Evolutionary conservation across 345 rosid species (phyloP).

Genomic region (Euphorbia tirucalli): DNA sequence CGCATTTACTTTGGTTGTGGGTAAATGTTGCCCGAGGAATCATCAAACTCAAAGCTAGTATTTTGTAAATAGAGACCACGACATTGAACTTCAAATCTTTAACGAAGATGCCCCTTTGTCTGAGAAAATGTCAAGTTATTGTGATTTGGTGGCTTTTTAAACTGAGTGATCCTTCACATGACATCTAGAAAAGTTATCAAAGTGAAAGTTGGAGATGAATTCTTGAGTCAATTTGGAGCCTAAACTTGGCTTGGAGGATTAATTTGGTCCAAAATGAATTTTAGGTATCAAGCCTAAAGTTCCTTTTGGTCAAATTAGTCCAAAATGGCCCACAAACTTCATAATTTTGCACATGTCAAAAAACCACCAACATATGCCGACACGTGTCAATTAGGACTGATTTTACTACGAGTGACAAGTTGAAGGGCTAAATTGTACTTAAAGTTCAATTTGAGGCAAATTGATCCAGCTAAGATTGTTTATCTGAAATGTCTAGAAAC

Average conservation of each 20-base stretch:
- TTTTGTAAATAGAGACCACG: background rate
- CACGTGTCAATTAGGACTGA: too few relatives aligned
- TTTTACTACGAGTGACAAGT: too few relatives aligned
- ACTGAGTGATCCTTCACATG: background rate
- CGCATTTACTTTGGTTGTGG: background rate
- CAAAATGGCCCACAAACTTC: too few relatives aligned
- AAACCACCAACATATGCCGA: too few relatives aligned
- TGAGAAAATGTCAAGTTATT: background rate
- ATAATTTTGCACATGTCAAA: too few relatives aligned
- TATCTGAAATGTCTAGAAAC: background rate
- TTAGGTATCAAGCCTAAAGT: too few relatives aligned
- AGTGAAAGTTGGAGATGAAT: background rate
- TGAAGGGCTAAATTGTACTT: too few relatives aligned
- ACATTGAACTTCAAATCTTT: background rate
- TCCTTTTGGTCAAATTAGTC: too few relatives aligned
- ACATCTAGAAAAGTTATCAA: background rate
- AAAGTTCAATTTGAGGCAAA: too few relatives aligned
- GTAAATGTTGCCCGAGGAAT: background rate
- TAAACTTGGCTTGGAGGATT: too few relatives aligned
- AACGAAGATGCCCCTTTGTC: background rate
- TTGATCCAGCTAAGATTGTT: background rate
- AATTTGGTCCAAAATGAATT: too few relatives aligned
- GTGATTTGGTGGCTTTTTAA: background rate
- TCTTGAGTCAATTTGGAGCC: too few relatives aligned
- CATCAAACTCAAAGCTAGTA: background rate